Conservation (phyloP, 306 rosid genomes). For the Dalbergia cultrata region DNA sequence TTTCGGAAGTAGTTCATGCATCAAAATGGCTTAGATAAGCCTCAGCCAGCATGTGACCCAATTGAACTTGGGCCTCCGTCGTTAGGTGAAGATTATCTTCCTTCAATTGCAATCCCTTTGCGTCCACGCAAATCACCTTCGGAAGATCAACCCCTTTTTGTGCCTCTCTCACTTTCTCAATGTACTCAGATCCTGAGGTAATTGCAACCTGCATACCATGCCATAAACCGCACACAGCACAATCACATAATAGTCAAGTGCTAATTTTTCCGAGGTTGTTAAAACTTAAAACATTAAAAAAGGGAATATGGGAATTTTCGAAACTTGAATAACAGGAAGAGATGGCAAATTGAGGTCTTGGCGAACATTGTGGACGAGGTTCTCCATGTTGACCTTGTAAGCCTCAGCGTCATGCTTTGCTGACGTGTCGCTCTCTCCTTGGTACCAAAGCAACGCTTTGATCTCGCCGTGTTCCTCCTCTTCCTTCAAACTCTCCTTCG, state of each 20-base stretch:
- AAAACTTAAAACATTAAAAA: neutral
- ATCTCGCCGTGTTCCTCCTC: conserved; percentile 55
- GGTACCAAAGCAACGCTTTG: conserved; percentile 77
- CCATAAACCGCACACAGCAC: neutral
- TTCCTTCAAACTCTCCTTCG: conserved; percentile 56
- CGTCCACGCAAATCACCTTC: conserved; percentile 76
- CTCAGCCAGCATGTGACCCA: conserved; percentile 77
- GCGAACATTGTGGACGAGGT: conserved; percentile 66
- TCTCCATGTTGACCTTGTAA: conserved; percentile 74
- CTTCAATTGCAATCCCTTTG: conserved; percentile 70
- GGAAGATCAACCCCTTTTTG: conserved; percentile 63
- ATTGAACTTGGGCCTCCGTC: conserved; percentile 62
- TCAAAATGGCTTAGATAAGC: conserved; percentile 69
- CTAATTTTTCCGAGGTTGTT: neutral
- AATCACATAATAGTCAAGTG: neutral
- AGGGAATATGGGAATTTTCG: neutral
- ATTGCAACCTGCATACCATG: conserved; percentile 75
- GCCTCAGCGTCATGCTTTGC: conserved; percentile 57
- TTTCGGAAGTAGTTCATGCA: neutral
- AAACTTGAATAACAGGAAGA: conserved; percentile 88
- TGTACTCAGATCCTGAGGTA: conserved; percentile 57
- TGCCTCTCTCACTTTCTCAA: conserved; percentile 76
- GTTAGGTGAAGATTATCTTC: conserved; percentile 81
- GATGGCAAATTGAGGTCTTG: conserved; percentile 66
- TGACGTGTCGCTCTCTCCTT: conserved; percentile 85